Base-by-base conservation (phyloP, 2,329 filamentous ascomycete genomes). In the Colletotrichum salicis region DNA sequence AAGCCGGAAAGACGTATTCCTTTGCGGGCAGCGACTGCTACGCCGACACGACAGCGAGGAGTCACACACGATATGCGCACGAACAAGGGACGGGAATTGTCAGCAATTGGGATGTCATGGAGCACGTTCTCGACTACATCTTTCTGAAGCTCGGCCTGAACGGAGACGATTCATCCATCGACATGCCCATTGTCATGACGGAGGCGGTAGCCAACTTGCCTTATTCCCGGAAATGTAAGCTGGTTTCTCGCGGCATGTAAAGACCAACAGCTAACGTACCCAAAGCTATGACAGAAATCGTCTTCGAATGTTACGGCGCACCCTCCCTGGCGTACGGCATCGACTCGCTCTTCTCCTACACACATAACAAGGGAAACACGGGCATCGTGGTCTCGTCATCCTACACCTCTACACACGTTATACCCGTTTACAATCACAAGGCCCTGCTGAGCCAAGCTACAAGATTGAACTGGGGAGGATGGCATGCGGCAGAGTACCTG, bases 51-150 rank as follows among this genome's bases (percentile, higher is more conserved):
- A 97, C 95, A 1, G 95, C 96, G 27, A 90, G 94, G 68, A 94
- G 95, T 12, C 96, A 98, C 80, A 92, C 97, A 71, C 92, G 96
- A 80, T 93, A 94, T 80, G 92, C 95, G 1, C 98, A 98, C 77
- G 96, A 99, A 80, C 89, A 92, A 2, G 95, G 95, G 29, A 96
- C 92, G 56, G 96, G 95, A 74, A 92, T 99, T 59, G 91, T 98
- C 72, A 95, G 94, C 81, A 98, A 98, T 80, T 99, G 97, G 95
- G 96, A 99, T 82, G 95, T 95, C 41, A 95, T 97, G 90, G 96
- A 99, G 82, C 95, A 96, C 70, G 87, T 98, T 5, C 84, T 99
- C 58, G 96, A 99, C 83, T 98, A 98, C 81, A 89, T 95, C 54
- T 99, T 99, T 81, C 87, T 98, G 76, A 98, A 98, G 83, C 85